Base-by-base conservation (phyloP, 169 alveolate species). In the Plasmodium inui region DNA sequence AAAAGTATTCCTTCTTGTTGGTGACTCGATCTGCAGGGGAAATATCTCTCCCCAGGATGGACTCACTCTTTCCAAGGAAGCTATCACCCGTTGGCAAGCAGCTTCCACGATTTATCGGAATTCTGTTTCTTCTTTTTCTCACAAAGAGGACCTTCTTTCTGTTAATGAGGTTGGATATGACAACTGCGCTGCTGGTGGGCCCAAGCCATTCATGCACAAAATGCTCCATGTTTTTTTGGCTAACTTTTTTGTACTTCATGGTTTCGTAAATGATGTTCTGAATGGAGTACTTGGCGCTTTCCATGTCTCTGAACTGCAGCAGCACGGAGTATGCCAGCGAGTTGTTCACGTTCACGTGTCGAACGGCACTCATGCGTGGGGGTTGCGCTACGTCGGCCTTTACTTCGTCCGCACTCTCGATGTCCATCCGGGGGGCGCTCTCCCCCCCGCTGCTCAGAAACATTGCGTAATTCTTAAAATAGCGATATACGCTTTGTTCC, bases 241-340 rank as follows among this genome's bases (percentile, higher is more conserved):
- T 57, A 73, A 85, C 67, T 53, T 73, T 85, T 30, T 85, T 74
- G 37, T 53, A 85, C 70, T 85, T 85, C 81, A 85, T 85, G 17
- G 82, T 78, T 85, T 85, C 93, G 81, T 85, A 85, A 17, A 85
- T 85, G 46, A 85, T 85, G 39, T 85, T 85, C 55, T 85, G 93
- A 53, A 85, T 85, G 46, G 84, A 67, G 79, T 85, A 85, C 39
- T 85, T 85, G 22, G 86, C 93, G 50, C 19, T 74, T 85, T 85
- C 93, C 50, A 53, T 53, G 79, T 85, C 93, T 85, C 93, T 74
- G 34, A 85, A 85, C 44, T 85, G 79, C 57, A 57, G 44, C 28
- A 85, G 44, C 28, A 85, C 70, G 55, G 71, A 55, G 79, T 74
- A 85, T 14, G 67, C 44, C 22, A 85, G 79, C n/a, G 84, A 74